Base-by-base conservation (phyloP, 1,284 basidiomycete species). In the Fistulinella staudtii region DNA sequence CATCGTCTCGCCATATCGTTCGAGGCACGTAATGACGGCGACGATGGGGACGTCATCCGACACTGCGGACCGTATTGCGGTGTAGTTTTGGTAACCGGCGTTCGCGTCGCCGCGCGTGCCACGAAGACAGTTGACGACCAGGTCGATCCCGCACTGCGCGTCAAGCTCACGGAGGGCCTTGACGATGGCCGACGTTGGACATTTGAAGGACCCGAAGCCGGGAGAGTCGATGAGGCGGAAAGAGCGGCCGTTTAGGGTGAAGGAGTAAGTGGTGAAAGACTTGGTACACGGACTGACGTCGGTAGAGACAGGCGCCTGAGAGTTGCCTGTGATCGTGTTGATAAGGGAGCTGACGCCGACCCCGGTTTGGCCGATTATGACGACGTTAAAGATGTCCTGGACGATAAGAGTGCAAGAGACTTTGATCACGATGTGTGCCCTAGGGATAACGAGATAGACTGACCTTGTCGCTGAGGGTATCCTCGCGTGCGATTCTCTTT, bases 1-100 rank as follows among this genome's bases (percentile, higher is more conserved):
- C 64, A 66, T 67, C 38, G 57, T 34, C 33, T 54, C 53, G 18
- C 45, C 29, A 20, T 62, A 64, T 36, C 58, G 49, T 46, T 64
- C 65, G 15, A 64, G 46, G 36, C 52, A 52, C 0, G 63, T 64
- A 13, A 64, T 43, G 10, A 62, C 53, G 0, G 55, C 50, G 4
- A 60, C 60, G 34, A 67, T 61, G 1, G 65, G 64, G 1, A 67
- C 61, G 36, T 63, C 57, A 25, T 58, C 60, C 1, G 57, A 60
- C n/a, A 58, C 58, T 1, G 60, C 57, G 1, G 60, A 58, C 15
- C 60, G 57, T 40, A 58, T 58, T 4, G 56, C 55, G 31, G 43
- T 29, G n/a, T 58, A 58, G 31, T 62, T 62, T 45, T 58, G 59
- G 20, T 56, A 39, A 2, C 60, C 60, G 3, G 60, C 60, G n/a